Conservation (phyloP, 257 asterid species). For the Fraxinus quadrangulata region DNA sequence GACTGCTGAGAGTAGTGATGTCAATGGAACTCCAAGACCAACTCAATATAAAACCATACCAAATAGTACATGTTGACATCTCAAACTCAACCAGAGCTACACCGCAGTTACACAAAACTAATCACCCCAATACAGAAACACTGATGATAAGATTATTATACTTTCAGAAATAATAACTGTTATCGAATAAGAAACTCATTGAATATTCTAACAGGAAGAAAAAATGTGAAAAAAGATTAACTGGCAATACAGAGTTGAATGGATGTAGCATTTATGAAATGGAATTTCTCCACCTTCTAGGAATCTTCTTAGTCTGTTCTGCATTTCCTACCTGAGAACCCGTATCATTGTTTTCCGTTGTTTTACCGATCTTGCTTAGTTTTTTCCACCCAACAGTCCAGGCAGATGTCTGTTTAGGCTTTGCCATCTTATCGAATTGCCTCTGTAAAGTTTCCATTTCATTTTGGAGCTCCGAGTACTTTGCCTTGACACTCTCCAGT, state of each 20-base stretch:
- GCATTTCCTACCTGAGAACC: conserved; percentile 36
- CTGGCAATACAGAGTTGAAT: neutral
- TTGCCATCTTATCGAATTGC: conserved; percentile 66
- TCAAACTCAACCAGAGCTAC: conserved; percentile 15
- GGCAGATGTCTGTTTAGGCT: conserved; percentile 66
- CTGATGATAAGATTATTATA: neutral
- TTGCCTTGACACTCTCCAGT: conserved; percentile 71
- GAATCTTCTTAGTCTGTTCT: conserved; percentile 53
- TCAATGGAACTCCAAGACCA: neutral
- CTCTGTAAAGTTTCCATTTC: conserved; percentile 75
- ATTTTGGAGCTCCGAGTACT: conserved; percentile 72
- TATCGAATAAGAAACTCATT: neutral
- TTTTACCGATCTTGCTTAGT: conserved; percentile 65
- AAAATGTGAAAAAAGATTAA: neutral
- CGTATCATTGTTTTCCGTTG: conserved; percentile 45
- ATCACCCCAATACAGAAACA: conserved; percentile 13
- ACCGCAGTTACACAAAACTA: conserved; percentile 19
- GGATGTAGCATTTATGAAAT: conserved; percentile 41
- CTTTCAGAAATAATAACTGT: conserved; percentile 13
- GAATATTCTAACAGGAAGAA: neutral
- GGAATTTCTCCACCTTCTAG: conserved; percentile 93
- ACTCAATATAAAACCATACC: too few relatives aligned
- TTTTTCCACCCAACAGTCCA: conserved; percentile 90
- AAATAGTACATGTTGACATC: neutral
- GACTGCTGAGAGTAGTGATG: too few relatives aligned